Conservation (phyloP, 2,329 filamentous ascomycete species). For the Cercospora zeae-maydis region DNA sequence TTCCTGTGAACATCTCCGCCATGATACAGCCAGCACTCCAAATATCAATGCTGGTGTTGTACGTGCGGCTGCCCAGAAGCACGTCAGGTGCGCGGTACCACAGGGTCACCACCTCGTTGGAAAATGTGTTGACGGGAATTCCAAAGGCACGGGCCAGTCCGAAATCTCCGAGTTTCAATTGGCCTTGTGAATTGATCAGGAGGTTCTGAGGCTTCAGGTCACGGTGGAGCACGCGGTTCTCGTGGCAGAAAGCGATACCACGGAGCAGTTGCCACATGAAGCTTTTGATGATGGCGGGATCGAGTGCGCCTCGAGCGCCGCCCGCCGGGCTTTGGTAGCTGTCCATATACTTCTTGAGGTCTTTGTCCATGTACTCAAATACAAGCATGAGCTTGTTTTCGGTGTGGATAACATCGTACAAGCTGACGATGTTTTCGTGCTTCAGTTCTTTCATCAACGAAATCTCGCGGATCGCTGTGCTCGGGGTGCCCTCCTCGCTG, state of each 20-base stretch:
- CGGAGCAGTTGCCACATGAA: conserved; percentile 98
- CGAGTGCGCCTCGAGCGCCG: conserved; percentile 83
- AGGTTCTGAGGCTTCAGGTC: conserved; percentile 96
- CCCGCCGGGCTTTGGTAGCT: conserved; percentile 51
- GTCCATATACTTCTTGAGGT: conserved; percentile 99
- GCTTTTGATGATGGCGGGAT: conserved; percentile 88
- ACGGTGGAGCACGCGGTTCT: conserved; percentile 91
- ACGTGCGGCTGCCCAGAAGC: conserved; percentile 85
- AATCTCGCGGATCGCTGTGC: conserved; percentile 96
- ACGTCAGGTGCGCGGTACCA: conserved; percentile 98
- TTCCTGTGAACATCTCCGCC: conserved; percentile 98
- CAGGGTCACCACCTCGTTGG: conserved; percentile 93
- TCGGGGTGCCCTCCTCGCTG: conserved; percentile 95
- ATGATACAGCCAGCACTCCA: conserved; percentile 99
- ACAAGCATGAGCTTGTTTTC: conserved; percentile 99
- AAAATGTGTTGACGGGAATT: conserved; percentile 97
- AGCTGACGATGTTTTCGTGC: conserved; percentile 94
- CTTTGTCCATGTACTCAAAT: conserved; percentile 98
- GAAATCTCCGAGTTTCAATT: conserved; percentile 91
- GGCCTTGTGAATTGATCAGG: conserved; percentile 85
- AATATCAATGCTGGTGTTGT: conserved; percentile 99
- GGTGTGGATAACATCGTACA: conserved; percentile 98
- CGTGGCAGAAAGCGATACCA: conserved; percentile 96
- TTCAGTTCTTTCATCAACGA: conserved; percentile 99
- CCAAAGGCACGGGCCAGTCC: conserved; percentile 91